Percentiles rank a stretch among this genome's conserved stretches.
phyloP scores from a whole-genome alignment of 352 stramenopile genomes.

The Phytophthora rubi region DNA sequence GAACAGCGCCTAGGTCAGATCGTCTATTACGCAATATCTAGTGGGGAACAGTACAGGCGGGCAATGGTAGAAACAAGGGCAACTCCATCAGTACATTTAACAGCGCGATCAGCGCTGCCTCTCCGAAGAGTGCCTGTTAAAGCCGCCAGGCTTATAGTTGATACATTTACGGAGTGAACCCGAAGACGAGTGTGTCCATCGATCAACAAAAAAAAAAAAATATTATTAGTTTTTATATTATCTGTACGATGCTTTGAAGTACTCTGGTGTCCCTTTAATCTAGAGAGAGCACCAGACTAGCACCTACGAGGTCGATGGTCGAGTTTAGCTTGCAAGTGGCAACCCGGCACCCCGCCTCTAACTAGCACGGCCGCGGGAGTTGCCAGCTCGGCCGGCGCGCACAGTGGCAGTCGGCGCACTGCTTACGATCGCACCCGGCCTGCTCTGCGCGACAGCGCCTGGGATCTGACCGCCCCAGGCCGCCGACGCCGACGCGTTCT shows the following conservation, averaged over 20 bases:
- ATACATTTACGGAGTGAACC: background rate
- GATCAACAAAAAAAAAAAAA: too few species aligned
- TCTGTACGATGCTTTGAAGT: background rate
- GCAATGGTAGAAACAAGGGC: too few species aligned
- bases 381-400: background rate
- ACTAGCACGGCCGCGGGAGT: background rate
- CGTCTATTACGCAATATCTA: too few species aligned
- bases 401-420: background rate
- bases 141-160: too few species aligned
- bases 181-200: background rate
- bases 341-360: background rate
- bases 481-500: background rate
- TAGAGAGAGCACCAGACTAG: background rate
- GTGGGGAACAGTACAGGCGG: background rate
- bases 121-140: too few species aligned
- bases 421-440: conserved; percentile 6
- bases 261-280: too few species aligned
- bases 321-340: background rate
- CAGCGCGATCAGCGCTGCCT: too few species aligned
- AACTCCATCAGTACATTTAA: too few species aligned
- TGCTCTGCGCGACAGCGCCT: background rate
- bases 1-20: too few species aligned
- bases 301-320: background rate
- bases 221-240: conserved; percentile 1
- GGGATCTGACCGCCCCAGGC: background rate